Conservation (phyloP, 257 asterid genomes). For the Lavandula angustifolia region DNA sequence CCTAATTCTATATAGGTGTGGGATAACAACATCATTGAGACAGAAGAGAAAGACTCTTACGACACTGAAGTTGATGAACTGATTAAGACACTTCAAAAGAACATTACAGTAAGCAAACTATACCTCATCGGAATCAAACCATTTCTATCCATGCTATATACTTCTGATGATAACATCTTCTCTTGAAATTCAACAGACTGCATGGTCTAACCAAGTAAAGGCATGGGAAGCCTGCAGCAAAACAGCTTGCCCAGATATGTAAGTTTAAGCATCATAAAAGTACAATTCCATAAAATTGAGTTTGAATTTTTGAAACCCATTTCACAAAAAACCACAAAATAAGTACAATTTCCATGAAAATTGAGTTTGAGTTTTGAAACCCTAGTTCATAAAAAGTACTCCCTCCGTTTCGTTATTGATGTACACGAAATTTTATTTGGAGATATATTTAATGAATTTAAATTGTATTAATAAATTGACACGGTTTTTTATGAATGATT, state of each 20-base stretch:
- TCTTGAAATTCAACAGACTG: constrained; percentile 45
- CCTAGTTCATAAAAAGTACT: neutral
- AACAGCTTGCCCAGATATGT: constrained; percentile 72
- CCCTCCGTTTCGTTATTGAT: too few relatives aligned
- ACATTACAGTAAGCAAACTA: constrained; percentile 70
- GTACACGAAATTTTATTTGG: too few relatives aligned
- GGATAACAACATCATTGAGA: constrained; percentile 82
- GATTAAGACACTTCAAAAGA: constrained; percentile 55
- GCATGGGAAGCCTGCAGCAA: constrained; percentile 74
- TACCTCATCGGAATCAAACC: neutral
- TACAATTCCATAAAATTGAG: neutral
- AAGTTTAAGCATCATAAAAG: constrained; percentile 32
- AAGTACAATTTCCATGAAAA: neutral
- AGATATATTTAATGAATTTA: too few relatives aligned
- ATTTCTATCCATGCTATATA: neutral
- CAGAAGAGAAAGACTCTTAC: constrained; percentile 57
- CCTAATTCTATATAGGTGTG: constrained; percentile 61
- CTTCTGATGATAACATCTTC: neutral
- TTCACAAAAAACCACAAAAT: neutral
- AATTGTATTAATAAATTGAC: too few relatives aligned
- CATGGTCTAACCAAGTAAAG: constrained; percentile 67
- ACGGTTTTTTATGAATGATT: too few relatives aligned
- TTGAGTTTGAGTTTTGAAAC: neutral
- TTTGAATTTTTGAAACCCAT: neutral
- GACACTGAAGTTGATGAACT: constrained; percentile 53